phyloP scores from a whole-genome alignment of 2,329 filamentous ascomycete species.

The Colletotrichum siamense region DNA sequence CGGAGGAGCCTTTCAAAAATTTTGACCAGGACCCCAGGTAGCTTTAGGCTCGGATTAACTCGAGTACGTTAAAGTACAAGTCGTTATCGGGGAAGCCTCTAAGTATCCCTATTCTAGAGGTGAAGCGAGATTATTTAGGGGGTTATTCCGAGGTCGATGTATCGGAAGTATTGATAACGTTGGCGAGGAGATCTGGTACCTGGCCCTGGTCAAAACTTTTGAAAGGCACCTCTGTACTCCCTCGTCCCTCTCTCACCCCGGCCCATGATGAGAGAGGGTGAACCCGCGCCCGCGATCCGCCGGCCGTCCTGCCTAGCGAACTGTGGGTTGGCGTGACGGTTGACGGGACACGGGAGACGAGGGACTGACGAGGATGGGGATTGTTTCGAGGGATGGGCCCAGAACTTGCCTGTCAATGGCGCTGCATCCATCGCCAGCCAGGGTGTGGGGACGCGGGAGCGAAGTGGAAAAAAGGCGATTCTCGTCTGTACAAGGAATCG shows the following conservation, averaged over 20 bases:
- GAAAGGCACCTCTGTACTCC: too few relatives aligned
- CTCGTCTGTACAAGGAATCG: background rate
- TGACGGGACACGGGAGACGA: background rate
- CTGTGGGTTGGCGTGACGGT: background rate
- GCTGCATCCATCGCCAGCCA: background rate
- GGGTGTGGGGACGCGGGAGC: background rate
- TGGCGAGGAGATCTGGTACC: too few relatives aligned
- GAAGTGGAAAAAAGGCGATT: slow-evolving; percentile 19
- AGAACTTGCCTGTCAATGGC: background rate
- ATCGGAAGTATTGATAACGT: too few relatives aligned
- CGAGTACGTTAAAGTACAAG: too few relatives aligned
- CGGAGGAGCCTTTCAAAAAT: too few relatives aligned
- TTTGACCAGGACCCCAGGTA: too few relatives aligned
- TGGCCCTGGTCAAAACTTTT: too few relatives aligned
- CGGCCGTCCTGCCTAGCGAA: background rate
- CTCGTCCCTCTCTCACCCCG: background rate
- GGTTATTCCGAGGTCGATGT: too few relatives aligned
- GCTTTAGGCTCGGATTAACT: too few relatives aligned
- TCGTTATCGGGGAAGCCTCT: too few relatives aligned
- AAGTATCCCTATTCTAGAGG: too few relatives aligned
- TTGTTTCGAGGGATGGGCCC: background rate
- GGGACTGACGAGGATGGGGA: background rate
- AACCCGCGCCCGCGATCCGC: background rate
- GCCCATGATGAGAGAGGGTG: background rate
- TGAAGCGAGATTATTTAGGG: too few relatives aligned